A percentile compares a stretch with the other conserved stretches of the same genome.
These are phyloP conservation scores for Populus pruinosa DNA, from an alignment of 345 rosid species.

Conservation along the genomic window DNA sequence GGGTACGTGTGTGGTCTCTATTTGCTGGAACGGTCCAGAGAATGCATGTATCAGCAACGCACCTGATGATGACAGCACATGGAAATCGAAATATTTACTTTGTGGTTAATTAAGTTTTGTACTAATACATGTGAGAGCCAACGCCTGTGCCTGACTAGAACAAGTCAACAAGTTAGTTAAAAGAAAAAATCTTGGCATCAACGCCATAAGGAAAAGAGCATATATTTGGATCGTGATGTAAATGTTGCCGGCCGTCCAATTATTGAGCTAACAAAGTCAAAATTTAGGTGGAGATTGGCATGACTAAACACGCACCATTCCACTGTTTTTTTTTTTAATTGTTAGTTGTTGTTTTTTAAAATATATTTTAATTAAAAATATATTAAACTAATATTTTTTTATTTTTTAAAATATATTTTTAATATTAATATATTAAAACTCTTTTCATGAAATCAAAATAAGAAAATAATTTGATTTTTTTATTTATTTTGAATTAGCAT, in stretches of 20 bases:
- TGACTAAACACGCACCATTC: not conserved
- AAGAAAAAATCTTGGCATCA: not conserved
- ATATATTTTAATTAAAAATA: no score
- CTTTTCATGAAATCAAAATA: no score
- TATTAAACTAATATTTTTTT: no score
- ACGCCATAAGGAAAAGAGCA: not conserved
- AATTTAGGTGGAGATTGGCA: slow-evolving; percentile 12
- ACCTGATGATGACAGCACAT: not conserved
- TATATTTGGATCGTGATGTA: not conserved
- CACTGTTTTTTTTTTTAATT: no score
- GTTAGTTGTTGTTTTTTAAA: no score
- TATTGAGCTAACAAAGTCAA: slow-evolving; percentile 12
- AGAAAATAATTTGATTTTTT: no score
- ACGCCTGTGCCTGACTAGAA: not conserved
- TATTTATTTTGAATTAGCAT: not conserved
- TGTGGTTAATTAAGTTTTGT: not conserved
- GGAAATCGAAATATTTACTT: not conserved
- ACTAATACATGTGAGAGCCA: not conserved
- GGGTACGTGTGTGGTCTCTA: not conserved
- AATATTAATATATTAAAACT: no score
- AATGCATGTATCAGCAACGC: not conserved
- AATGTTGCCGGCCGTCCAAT: slow-evolving; percentile 6
- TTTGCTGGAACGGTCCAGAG: not conserved
- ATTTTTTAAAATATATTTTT: no score
- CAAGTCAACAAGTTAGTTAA: slow-evolving; percentile 8